Percentiles rank a stretch among this genome's conserved stretches.
phyloP scores from a whole-genome alignment of 495 filamentous ascomycete genomes.

The Chlorociboria aeruginascens region DNA sequence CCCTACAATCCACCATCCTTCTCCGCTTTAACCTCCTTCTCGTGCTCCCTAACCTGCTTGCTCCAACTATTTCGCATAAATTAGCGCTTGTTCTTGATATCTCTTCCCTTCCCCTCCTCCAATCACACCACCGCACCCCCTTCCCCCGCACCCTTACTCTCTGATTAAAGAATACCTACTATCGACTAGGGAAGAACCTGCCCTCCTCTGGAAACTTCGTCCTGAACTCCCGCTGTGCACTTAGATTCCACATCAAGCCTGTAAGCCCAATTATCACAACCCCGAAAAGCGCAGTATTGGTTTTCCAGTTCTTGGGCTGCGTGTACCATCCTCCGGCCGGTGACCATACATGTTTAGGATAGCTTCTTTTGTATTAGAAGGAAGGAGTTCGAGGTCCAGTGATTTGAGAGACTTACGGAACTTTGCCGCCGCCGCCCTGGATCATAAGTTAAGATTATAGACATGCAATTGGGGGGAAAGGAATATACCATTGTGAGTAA shows the following conservation, averaged over 20 bases:
- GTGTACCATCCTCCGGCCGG: constrained; percentile 95
- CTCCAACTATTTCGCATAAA: constrained; percentile 57
- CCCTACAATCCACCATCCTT: constrained; percentile 24
- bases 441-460: constrained; percentile 25
- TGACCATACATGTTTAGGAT: constrained; percentile 99
- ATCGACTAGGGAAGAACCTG: constrained; percentile 90
- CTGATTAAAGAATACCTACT: constrained; percentile 48
- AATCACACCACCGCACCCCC: background rate
- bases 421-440: constrained; percentile 68
- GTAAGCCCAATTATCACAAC: constrained; percentile 62
- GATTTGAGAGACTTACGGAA: constrained; percentile 58
- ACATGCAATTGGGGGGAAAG: background rate
- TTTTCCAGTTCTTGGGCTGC: constrained; percentile 87
- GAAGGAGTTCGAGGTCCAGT: constrained; percentile 2
- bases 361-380: constrained; percentile 39
- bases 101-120: background rate
- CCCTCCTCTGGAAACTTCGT: constrained; percentile 75
- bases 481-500: constrained; percentile 28
- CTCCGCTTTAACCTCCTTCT: constrained; percentile 72
- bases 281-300: constrained; percentile 79
- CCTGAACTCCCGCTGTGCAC: constrained; percentile 71
- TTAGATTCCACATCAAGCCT: constrained; percentile 63
- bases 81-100: constrained; percentile 4
- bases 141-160: no score
- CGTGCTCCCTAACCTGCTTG: constrained; percentile 81